Base-by-base conservation (phyloP, 179 eudicot species). In the Carnegiea gigantea region DNA sequence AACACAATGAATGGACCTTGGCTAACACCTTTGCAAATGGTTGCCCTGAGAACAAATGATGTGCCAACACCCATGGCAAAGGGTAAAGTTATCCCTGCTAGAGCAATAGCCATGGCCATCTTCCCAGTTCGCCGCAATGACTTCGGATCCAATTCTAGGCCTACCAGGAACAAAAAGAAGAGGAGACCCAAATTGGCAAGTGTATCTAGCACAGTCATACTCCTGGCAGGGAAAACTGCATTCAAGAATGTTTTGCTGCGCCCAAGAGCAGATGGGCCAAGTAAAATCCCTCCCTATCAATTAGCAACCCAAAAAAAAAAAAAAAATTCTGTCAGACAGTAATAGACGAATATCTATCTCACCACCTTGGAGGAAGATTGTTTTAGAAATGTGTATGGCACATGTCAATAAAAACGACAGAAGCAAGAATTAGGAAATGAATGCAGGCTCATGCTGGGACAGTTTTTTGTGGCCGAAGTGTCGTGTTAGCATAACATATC, bases 1-100 rank as follows among this genome's bases (percentile, higher is more conserved):
- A 94, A 93, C 12, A 94, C 95, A 1, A 94, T 85, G 84, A 94
- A 94, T 0, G 98, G 89, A 3, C 79, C 89, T 46, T 81, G 84
- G 64, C 82, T 83, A 4, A 90, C 97, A 13, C 94, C 97, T 74
- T 86, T 79, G 20, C 86, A 80, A 43, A 94, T 88, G 71, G 94
- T 94, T 48, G 81, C 84, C 9, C 87, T 70, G 6, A 89, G 88
- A 44, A 86, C 78, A 53, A 88, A 83, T 9, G 90, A 89, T 24
- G 89, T 79, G 74, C 92, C 92, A 9, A 89, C 86, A 6, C 92
- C 92, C 81, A 89, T 78, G 17, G 79, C 84, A 72, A 89, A 89
- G 0, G 92, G 92, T 48, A 89, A 49, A 80, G 38, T 79, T 20
- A 89, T 88, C 44, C 92, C 92, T 18, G 88, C 90, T 12, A 89